Evolutionary conservation across 139 green algal species (phyloP).

Genomic region (Haematococcus sp.): DNA sequence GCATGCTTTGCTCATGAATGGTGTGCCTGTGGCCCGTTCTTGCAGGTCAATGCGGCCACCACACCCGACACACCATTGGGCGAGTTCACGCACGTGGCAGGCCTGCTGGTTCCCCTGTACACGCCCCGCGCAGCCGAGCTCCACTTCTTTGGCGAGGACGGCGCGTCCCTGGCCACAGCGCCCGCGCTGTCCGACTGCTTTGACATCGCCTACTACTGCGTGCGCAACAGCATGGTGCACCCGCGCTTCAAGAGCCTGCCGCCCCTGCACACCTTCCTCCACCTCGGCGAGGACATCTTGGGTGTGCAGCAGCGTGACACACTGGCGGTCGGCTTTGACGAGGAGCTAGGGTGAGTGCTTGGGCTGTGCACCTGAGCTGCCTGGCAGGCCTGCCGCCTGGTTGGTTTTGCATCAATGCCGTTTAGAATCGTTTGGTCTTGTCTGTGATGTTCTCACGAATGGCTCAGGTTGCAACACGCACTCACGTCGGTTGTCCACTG

Average conservation of each 20-base stretch:
- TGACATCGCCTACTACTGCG: constrained; percentile 56
- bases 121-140: constrained; percentile 46
- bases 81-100: constrained; percentile 48
- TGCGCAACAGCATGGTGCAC: constrained; percentile 44
- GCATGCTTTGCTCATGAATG: background rate
- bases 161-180: constrained; percentile 42
- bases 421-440: background rate
- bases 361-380: background rate
- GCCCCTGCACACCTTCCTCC: constrained; percentile 46
- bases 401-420: background rate
- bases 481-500: too few relatives aligned
- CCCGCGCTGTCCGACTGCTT: constrained; percentile 48
- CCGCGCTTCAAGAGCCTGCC: constrained; percentile 41
- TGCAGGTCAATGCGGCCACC: constrained; percentile 45
- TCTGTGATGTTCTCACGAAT: too few relatives aligned
- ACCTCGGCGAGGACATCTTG: constrained; percentile 28
- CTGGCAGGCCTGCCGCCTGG: background rate
- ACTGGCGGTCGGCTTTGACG: constrained; percentile 32
- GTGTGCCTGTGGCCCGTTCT: too few relatives aligned
- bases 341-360: constrained; percentile 46
- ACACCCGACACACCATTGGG: constrained; percentile 41
- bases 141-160: constrained; percentile 37
- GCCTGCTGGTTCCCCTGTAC: constrained; percentile 56
- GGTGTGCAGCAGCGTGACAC: constrained; percentile 14
- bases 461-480: too few relatives aligned